Evolutionary conservation across 2,329 filamentous ascomycete genomes (phyloP), one percentile per base, ranked within the genome.

Genomic region (Elsinoe necatrix): DNA sequence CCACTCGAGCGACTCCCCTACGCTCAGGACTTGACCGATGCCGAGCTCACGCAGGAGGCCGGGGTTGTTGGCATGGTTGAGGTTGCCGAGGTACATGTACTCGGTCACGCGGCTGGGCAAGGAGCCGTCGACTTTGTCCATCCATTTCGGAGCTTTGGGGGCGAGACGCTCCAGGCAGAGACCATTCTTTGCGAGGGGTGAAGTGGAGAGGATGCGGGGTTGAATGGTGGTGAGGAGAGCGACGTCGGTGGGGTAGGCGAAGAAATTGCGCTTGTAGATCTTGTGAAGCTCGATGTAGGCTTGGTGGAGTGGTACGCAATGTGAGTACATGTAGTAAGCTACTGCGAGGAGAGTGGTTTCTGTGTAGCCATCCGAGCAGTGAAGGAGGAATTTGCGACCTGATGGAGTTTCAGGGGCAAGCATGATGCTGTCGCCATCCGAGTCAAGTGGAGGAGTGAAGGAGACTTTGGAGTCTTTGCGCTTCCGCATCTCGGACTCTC

Each of bases 11-110:
- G 84, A 84, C 74, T 98, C 93, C 1, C 93, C 93, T 27, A 98
- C 90, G 64, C 91, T 96, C 25, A 98, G 76, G 42, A 98, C 84
- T 64, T 95, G 88, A 12, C 79, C 80, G 59, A 98, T 95, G 0
- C 92, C 92, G 58, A 98, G 73, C 43, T 85, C 82, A 60, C 77
- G 79, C 29, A 98, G 73, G 29, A 98, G 74, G 56, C 88, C 86
- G 0, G 91, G 89, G 64, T 97, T 97, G 67, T 97, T 97, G 6
- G 93, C 93, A 68, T 98, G 93, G 0, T 82, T 83, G 14, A 97
- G 77, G 65, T 97, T 97, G 1, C 93, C 93, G 11, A 98, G 80
- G 67, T 98, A 98, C 84, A 98, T 90, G 67, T 97, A 96, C 55
- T 91, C 85, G 41, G 95, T 74, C 37, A 98, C 81, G 12, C 92